phyloP scores from a whole-genome alignment of 352 stramenopile genomes.

The Globisporangium recalcitrans region DNA sequence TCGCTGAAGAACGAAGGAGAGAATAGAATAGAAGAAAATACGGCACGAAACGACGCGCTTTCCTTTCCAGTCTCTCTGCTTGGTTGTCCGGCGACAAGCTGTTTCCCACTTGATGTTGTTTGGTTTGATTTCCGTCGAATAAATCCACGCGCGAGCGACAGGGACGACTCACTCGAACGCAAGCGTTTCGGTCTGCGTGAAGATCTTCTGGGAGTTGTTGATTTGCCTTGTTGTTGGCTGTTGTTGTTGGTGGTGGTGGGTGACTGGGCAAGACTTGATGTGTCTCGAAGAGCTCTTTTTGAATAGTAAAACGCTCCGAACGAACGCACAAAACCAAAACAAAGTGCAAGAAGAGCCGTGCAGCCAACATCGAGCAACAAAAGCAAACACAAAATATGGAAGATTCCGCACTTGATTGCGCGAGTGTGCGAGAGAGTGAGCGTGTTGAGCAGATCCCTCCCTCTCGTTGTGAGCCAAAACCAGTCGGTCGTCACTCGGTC shows the following conservation, averaged over 20 bases:
- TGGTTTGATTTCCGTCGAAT: background rate
- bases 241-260: too few species aligned
- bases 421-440: too few species aligned
- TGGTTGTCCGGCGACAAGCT: too few species aligned
- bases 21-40: background rate
- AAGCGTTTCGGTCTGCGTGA: background rate
- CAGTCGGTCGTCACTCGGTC: too few species aligned
- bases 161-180: background rate
- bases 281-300: constrained; percentile 4
- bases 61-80: too few species aligned
- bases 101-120: too few species aligned
- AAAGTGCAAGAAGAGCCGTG: background rate
- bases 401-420: background rate
- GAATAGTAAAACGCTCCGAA: background rate
- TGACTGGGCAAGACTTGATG: background rate
- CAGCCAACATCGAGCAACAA: too few species aligned
- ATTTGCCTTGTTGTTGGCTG: background rate
- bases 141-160: background rate
- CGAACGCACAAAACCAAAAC: background rate
- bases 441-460: background rate
- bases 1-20: background rate
- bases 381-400: background rate
- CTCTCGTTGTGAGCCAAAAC: too few species aligned
- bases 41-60: background rate
- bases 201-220: background rate